Evolutionary conservation across 306 rosid species (phyloP).

Genomic region (Geum urbanum): DNA sequence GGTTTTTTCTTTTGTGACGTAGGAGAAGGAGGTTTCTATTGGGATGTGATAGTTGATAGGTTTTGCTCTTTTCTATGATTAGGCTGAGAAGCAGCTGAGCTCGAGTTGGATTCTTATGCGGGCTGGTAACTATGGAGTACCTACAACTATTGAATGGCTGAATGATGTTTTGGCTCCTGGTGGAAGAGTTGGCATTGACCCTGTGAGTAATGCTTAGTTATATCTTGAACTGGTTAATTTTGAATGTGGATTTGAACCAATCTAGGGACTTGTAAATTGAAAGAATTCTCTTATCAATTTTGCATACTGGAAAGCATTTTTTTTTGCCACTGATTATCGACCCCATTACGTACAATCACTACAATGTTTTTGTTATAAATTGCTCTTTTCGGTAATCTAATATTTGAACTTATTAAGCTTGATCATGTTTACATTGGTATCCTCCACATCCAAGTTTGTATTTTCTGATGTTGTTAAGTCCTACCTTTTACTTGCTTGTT

Average conservation of each 20-base stretch:
- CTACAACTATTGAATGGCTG: conserved; percentile 85
- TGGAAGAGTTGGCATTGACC: conserved; percentile 89
- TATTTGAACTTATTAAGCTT: neutral
- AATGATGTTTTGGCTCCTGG: conserved; percentile 81
- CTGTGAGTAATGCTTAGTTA: conserved; percentile 57
- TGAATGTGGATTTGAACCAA: neutral
- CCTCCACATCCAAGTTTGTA: neutral
- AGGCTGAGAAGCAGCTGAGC: conserved; percentile 91
- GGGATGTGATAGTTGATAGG: conserved; percentile 1
- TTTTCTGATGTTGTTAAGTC: neutral
- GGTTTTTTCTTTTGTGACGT: neutral
- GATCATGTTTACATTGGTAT: neutral
- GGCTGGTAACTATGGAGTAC: conserved; percentile 80
- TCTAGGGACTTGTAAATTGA: neutral
- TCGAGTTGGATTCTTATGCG: conserved; percentile 96
- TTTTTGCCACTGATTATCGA: neutral
- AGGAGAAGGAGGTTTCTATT: neutral
- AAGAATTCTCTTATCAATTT: neutral
- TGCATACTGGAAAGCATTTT: neutral
- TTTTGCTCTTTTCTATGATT: conserved; percentile 2
- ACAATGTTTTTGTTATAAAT: neutral
- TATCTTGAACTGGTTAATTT: neutral
- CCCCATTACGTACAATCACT: neutral
- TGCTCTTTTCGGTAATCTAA: neutral
- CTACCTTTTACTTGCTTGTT: conserved; percentile 23